A percentile compares a stretch with the other conserved stretches of the same genome.
Evolutionary conservation across 352 stramenopile species (phyloP).

Genomic region (Pythium diclinum): DNA sequence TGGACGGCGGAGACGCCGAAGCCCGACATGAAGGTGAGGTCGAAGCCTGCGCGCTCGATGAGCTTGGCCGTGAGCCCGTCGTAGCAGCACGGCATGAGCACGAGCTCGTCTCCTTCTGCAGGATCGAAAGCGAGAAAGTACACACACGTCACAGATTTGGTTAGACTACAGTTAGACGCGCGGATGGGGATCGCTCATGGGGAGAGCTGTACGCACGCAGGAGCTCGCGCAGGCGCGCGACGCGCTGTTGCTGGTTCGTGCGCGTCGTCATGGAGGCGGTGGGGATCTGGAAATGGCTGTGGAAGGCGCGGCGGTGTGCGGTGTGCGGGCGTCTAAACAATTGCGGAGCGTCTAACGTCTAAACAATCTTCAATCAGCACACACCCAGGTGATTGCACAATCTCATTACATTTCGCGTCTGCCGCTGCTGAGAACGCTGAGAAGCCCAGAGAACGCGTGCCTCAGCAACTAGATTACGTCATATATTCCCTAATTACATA

Average conservation of each 20-base stretch:
- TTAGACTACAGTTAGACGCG: background rate
- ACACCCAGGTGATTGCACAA: slow-evolving; percentile 15
- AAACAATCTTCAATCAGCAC: background rate
- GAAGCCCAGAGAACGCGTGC: background rate
- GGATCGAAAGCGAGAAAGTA: background rate
- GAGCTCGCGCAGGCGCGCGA: slow-evolving; percentile 46
- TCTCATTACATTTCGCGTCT: slow-evolving; percentile 13
- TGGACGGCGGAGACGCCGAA: slow-evolving; percentile 61
- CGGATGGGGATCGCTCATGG: background rate
- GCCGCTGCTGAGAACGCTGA: background rate
- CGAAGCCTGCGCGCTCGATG: slow-evolving; percentile 61
- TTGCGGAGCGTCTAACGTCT: background rate
- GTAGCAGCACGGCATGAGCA: slow-evolving; percentile 89
- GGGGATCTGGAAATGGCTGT: background rate
- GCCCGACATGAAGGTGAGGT: slow-evolving; percentile 1
- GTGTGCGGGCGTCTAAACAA: no score
- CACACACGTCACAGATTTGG: background rate
- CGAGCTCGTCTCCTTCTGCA: slow-evolving; percentile 52
- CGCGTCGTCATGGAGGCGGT: slow-evolving; percentile 17
- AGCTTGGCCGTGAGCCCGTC: slow-evolving; percentile 90
- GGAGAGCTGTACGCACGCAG: slow-evolving; percentile 28
- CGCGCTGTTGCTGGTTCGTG: slow-evolving; percentile 43
- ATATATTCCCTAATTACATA: background rate
- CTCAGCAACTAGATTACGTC: slow-evolving; percentile 18
- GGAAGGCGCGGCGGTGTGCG: background rate